phyloP scores from a whole-genome alignment of 768 basidiomycete genomes.

The Tephrocybe sp. region DNA sequence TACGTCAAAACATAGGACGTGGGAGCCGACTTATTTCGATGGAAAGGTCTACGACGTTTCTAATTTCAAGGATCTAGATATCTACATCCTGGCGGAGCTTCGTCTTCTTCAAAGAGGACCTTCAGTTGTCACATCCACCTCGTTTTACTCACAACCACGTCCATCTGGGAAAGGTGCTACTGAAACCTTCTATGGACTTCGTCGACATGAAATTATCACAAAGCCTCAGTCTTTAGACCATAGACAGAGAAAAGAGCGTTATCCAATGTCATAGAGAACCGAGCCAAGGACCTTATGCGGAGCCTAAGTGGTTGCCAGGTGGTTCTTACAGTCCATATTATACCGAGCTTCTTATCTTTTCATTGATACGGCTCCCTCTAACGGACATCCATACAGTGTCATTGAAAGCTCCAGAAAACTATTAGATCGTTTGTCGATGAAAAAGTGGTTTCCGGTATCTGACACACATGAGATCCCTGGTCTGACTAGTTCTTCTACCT shows the following conservation, averaged over 20 bases:
- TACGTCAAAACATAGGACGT: constrained; percentile 21
- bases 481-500: constrained; percentile 22
- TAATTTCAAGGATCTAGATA: constrained; percentile 71
- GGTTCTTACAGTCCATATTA: constrained; percentile 81
- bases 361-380: constrained; percentile 12
- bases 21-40: constrained; percentile 39
- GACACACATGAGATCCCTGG: not conserved
- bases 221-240: constrained; percentile 74
- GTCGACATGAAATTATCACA: constrained; percentile 81
- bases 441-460: constrained; percentile 36
- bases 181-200: constrained; percentile 87
- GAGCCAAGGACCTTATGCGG: constrained; percentile 84
- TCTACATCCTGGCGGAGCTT: constrained; percentile 87
- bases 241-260: constrained; percentile 64
- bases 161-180: constrained; percentile 79
- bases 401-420: constrained; percentile 57
- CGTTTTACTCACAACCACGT: not conserved
- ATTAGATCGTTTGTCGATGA: constrained; percentile 76
- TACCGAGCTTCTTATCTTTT: constrained; percentile 52
- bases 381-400: constrained; percentile 38
- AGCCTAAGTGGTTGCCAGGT: constrained; percentile 73
- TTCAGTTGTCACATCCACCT: constrained; percentile 47
- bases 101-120: constrained; percentile 73
- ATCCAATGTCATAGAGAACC: constrained; percentile 59
- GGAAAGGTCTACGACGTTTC: constrained; percentile 82